Evolutionary conservation across 371 early-diverging fungal species (phyloP), one percentile per base, ranked within the genome.

Genomic region (Fennellomyces sp.): DNA sequence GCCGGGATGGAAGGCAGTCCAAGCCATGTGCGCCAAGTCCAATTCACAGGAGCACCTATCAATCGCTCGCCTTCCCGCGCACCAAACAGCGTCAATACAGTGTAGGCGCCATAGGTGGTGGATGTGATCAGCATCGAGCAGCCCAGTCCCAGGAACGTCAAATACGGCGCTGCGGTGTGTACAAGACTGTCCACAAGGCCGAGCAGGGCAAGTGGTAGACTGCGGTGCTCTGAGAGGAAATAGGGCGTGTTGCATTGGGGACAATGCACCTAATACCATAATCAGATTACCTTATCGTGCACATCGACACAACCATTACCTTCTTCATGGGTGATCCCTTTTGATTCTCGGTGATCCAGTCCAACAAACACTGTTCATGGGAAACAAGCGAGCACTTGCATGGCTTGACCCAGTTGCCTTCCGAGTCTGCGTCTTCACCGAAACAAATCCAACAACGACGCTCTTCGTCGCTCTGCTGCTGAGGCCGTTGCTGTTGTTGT

Each of bases 261-360:
- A 54, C 92, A 92, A 19, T 78, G 76, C 1, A 89, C 88, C 87
- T 91, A 28, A 82, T 84, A 86, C 23, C 81, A 79, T 50, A 15
- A 13, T 50, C 5, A 26, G 6, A n/a, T 15, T 36, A 36, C 11
- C 36, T 15, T 36, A 8, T 36, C n/a, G n/a, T 36, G 36, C 27
- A 21, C 49, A 15, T 23, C 47, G 1, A 1, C 17, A 47, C 23
- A 23, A 23, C 17, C 5, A n/a, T 7, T 68, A 84, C 87, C 74
- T 81, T 84, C 49, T 80, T 85, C 56, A 57, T 72, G 51, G 77
- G 83, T 33, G 76, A 77, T 48, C 71, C 84, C 30, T 84, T 82
- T 52, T 90, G 88, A 41, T 85, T 88, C 66, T 90, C 90, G 21
- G 82, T 74, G 52, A 91, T 86, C 92, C 92, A 91, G 60, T 86